These are phyloP conservation scores for Neurospora sublineolata DNA, from an alignment of 495 filamentous ascomycete genomes.

Conservation along the genomic window DNA sequence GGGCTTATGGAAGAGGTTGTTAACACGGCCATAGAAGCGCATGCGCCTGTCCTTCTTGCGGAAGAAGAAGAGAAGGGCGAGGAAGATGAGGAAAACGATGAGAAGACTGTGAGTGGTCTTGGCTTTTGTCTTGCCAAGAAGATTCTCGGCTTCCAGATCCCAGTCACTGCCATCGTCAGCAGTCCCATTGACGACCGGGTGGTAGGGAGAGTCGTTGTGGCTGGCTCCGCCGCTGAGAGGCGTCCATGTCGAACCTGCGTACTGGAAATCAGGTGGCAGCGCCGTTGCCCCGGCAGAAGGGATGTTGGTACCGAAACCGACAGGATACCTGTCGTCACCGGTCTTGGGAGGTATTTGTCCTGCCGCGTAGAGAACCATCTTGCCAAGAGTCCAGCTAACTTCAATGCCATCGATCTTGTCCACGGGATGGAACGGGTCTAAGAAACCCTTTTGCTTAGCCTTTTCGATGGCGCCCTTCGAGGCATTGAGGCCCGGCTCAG, in stretches of 20 bases:
- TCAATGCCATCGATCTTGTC: conserved; percentile 87
- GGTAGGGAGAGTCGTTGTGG: conserved; percentile 24
- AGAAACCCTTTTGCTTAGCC: conserved; percentile 66
- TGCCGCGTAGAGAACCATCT: conserved; percentile 94
- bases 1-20: conserved; percentile 37
- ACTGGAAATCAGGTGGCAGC: conserved; percentile 71
- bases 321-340: conserved; percentile 48
- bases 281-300: conserved; percentile 15
- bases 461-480: conserved; percentile 62
- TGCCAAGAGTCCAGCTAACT: conserved; percentile 96
- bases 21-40: conserved; percentile 49
- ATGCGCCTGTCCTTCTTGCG: conserved; percentile 58
- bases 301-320: conserved; percentile 83
- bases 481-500: conserved; percentile 46
- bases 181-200: neutral
- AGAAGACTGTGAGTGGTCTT: conserved; percentile 70
- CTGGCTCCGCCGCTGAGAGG: conserved; percentile 26
- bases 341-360: conserved; percentile 63
- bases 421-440: conserved; percentile 84
- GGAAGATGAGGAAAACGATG: conserved; percentile 50
- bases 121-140: conserved; percentile 52
- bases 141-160: conserved; percentile 47
- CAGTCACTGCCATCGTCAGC: conserved; percentile 43
- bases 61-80: conserved; percentile 49
- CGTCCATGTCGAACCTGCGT: conserved; percentile 55